Conservation (phyloP, 1,139 yeast species). For the Yamadazyma membranifaciens region DNA sequence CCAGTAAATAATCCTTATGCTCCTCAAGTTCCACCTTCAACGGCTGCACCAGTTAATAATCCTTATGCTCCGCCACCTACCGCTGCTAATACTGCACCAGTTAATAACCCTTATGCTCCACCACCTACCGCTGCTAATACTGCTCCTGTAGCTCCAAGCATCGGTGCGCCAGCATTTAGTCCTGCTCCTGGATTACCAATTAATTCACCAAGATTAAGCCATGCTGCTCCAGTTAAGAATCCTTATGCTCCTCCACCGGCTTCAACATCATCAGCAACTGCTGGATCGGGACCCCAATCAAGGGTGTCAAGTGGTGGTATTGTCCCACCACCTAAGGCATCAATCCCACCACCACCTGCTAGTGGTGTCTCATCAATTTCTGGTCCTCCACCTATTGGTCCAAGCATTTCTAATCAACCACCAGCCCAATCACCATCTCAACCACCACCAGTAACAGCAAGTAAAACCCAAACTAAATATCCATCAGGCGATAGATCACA, state of each 20-base stretch:
- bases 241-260: constrained; percentile 43
- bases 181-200: constrained; percentile 1
- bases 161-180: constrained; percentile 10
- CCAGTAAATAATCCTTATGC: constrained; percentile 17
- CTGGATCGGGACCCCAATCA: constrained; percentile 11
- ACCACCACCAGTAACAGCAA: constrained; percentile 16
- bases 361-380: constrained; percentile 22
- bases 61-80: constrained; percentile 13
- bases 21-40: constrained; percentile 11
- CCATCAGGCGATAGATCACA: constrained; percentile 75
- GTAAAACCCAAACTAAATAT: constrained; percentile 26
- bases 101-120: constrained; percentile 11
- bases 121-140: constrained; percentile 14
- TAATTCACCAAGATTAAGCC: constrained; percentile 8
- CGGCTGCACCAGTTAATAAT: constrained; percentile 7
- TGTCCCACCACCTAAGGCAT: constrained; percentile 16
- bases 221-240: constrained; percentile 30
- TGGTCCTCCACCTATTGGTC: constrained; percentile 14
- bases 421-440: constrained; percentile 20
- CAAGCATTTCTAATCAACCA: constrained; percentile 15
- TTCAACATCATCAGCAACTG: constrained; percentile 11
- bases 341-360: constrained; percentile 14
- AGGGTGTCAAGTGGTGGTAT: constrained; percentile 17
- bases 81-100: constrained; percentile 11
- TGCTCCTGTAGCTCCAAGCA: constrained; percentile 20